These are phyloP conservation scores for Tetragonia tetragonoides DNA, from an alignment of 148 eudicot genomes.

Conservation along the genomic window DNA sequence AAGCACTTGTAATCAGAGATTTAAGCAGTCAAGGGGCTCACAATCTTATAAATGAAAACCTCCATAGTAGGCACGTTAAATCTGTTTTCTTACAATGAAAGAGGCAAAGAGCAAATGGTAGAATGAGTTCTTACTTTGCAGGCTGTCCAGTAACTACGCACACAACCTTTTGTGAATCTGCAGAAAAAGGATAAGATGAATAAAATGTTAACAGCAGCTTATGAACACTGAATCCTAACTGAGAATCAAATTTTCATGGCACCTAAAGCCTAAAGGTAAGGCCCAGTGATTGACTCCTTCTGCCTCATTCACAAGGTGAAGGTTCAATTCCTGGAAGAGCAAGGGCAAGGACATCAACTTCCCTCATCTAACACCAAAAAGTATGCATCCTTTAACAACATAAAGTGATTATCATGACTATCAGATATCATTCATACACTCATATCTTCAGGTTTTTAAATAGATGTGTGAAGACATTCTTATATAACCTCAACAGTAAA, in stretches of 20 bases:
- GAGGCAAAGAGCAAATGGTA: too few species aligned
- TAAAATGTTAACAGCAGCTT: conserved; percentile 15
- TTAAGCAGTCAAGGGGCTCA: too few species aligned
- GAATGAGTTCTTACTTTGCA: conserved; percentile 56
- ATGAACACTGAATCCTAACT: background rate
- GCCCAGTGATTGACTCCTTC: background rate
- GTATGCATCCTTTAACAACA: background rate
- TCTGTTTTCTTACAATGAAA: too few species aligned
- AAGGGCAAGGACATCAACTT: background rate
- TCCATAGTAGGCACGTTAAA: background rate
- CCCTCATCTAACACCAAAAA: background rate
- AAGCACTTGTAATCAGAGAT: too few species aligned
- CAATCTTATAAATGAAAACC: background rate
- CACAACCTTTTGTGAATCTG: conserved; percentile 72
- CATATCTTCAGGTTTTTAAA: background rate
- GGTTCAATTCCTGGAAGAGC: background rate
- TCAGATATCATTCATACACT: background rate
- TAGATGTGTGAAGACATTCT: background rate
- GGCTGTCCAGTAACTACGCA: conserved; percentile 87
- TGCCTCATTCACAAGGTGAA: background rate
- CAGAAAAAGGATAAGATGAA: conserved; percentile 21
- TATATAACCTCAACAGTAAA: background rate
- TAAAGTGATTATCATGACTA: background rate
- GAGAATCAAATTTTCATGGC: background rate
- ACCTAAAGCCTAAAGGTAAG: background rate